Evolutionary conservation across 2,329 filamentous ascomycete species (phyloP), one percentile per base, ranked within the genome.

Genomic region (Ascochyta clinopodiicola): DNA sequence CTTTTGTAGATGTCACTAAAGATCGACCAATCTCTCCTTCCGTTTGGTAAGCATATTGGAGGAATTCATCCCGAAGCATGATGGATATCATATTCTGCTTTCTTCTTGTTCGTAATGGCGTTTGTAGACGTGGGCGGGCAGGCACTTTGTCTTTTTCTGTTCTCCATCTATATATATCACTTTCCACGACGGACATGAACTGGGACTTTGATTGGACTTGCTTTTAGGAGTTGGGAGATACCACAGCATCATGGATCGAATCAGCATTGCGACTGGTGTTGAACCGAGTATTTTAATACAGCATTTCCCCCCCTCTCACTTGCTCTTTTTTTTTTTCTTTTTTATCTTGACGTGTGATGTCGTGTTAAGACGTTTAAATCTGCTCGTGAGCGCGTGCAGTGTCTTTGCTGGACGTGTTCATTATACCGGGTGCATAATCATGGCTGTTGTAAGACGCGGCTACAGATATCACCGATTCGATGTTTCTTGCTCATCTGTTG

Each of bases 1-100:
- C 51, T 34, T 34, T 37, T 73, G 70, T 73, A 72, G 60, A 73
- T 73, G 69, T 55, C 31, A 43, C 22, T n/a, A 19, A 36, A n/a
- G n/a, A 12, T 25, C 3, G 10, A 29, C 8, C 8, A 2, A 3
- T 10, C 8, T 10, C 8, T 7, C 2, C 10, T 12, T 12, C 29
- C 12, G 3, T 10, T 2, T 10, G 27, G 8, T 12, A 15, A 13
- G 22, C 10, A n/a, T 10, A 22, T 37, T 44, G 42, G 15, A 25
- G 42, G 42, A 42, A 46, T 44, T 56, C 51, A 46, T 56, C 31
- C 9, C 34, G 42, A 43, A 19, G 46, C 32, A 56, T 56, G 10
- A 39, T 8, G 38, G 34, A 24, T 24, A 24, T 22, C 27, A 9
- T 42, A 22, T 40, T 38, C 9, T 44, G 12, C 39, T 25, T 44